phyloP scores from a whole-genome alignment of 1,284 basidiomycete species.

The Tylopilus orsonianus region DNA sequence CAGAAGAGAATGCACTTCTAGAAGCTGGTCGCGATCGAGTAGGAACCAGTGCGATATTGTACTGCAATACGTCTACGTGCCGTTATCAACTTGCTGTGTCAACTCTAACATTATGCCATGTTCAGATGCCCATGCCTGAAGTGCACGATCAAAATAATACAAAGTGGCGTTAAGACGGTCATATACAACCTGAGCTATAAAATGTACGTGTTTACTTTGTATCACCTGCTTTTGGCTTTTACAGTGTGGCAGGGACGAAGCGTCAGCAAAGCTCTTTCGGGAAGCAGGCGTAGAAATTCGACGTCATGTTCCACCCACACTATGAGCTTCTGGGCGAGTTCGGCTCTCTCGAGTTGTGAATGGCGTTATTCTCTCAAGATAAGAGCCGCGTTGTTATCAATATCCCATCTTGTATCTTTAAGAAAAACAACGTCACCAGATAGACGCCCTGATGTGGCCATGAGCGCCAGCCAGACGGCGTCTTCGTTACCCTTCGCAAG shows the following conservation, averaged over 20 bases:
- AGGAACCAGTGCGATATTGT: conserved; percentile 81
- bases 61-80: conserved; percentile 79
- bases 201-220: conserved; percentile 58
- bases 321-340: conserved; percentile 16
- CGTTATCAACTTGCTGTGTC: conserved; percentile 2
- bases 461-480: conserved; percentile 77
- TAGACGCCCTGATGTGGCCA: conserved; percentile 49
- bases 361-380: conserved; percentile 39
- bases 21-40: conserved; percentile 89
- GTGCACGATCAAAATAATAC: conserved; percentile 97
- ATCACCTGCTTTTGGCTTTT: neutral
- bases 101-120: conserved; percentile 6
- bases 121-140: conserved; percentile 92
- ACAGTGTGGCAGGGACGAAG: conserved; percentile 61
- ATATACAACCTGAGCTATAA: conserved; percentile 96
- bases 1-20: conserved; percentile 96
- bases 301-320: conserved; percentile 49
- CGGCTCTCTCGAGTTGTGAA: neutral
- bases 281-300: conserved; percentile 80
- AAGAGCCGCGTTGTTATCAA: conserved; percentile 48
- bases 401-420: conserved; percentile 58
- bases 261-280: conserved; percentile 72
- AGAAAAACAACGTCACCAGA: conserved; percentile 50
- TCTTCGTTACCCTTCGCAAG: conserved; percentile 69
- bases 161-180: conserved; percentile 90